Evolutionary conservation across 495 filamentous ascomycete genomes (phyloP), one percentile per base, ranked within the genome.

Genomic region (Pyronema domesticum): DNA sequence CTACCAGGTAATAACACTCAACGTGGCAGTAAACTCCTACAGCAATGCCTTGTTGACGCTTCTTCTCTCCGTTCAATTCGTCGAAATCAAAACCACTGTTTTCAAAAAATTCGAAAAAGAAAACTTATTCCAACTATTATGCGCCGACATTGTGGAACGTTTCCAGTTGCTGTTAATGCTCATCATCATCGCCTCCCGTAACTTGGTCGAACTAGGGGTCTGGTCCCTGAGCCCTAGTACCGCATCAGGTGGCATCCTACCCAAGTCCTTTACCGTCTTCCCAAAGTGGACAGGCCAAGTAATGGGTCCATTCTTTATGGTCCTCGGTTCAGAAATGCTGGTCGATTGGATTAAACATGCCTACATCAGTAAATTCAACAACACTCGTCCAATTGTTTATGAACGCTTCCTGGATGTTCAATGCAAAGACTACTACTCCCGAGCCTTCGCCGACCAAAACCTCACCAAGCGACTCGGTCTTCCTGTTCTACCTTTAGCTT

Each of bases 21-120:
- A 98, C 61, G 93, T 98, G 7, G 91, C 91, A 6, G 89, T 99
- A 57, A 99, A 99, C 68, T 95, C 89, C 0, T 99, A 96, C 67
- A 95, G 88, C 8, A 99, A 99, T 60, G 89, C 91, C 0, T 72
- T 99, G 6, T 72, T 96, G 40, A 95, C 89, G 0, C 78, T 99
- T 0, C 71, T 98, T 1, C 73, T 98, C 60, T 93, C 85, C 0
- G 95, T 94, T 62, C 89, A 95, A 65, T 98, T 98, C 58, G 91
- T 95, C 23, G 91, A 98, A 72, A 95, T 98, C 73, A 98, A 96
- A 61, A 82, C 82, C 17, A 88, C 86, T 7, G 91, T 98, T 8
- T 98, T 98, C 74, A 94, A 95, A 71, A 89, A 87, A 50, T 89
- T 95, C 58, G 88, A 95, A 64, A 95, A 95, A 65, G 91, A 96